Conservation (phyloP, 1,284 basidiomycete genomes). For the Pholiota adiposa region DNA sequence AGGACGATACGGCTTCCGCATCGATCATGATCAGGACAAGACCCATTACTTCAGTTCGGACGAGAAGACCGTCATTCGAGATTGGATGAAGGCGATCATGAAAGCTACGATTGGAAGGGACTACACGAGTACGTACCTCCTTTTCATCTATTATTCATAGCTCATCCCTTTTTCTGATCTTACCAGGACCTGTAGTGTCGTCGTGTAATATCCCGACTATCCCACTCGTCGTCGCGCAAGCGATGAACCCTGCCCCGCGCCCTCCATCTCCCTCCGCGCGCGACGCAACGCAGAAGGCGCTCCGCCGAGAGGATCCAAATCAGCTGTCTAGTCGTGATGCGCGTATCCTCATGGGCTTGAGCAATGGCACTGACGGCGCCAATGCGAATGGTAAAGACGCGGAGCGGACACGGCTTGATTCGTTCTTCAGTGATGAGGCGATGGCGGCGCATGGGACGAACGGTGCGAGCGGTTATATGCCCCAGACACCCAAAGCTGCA, state of each 20-base stretch:
- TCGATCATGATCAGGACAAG: constrained; percentile 89
- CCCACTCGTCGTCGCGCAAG: constrained; percentile 91
- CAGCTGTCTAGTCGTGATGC: constrained; percentile 89
- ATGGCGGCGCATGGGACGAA: constrained; percentile 27
- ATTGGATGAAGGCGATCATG: constrained; percentile 99
- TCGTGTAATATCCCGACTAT: constrained; percentile 98
- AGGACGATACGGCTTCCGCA: constrained; percentile 94
- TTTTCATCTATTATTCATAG: neutral
- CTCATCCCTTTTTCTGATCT: constrained; percentile 14
- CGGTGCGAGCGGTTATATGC: constrained; percentile 1
- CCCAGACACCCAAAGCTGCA: constrained; percentile 20
- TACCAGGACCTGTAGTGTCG: constrained; percentile 88
- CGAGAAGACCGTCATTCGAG: constrained; percentile 82
- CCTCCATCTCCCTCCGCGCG: constrained; percentile 92
- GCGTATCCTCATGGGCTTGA: constrained; percentile 75
- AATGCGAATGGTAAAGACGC: constrained; percentile 25
- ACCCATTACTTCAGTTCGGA: constrained; percentile 92
- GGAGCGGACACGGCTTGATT: constrained; percentile 52
- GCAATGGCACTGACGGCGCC: constrained; percentile 36
- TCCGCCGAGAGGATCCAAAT: constrained; percentile 87
- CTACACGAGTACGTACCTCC: constrained; percentile 66
- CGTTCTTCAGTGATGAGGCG: constrained; percentile 55
- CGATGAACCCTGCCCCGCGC: constrained; percentile 93
- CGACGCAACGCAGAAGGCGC: constrained; percentile 88
- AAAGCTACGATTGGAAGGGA: constrained; percentile 97